Conservation (phyloP, 2,329 filamentous ascomycete species). For the Teratosphaeria destructans region DNA sequence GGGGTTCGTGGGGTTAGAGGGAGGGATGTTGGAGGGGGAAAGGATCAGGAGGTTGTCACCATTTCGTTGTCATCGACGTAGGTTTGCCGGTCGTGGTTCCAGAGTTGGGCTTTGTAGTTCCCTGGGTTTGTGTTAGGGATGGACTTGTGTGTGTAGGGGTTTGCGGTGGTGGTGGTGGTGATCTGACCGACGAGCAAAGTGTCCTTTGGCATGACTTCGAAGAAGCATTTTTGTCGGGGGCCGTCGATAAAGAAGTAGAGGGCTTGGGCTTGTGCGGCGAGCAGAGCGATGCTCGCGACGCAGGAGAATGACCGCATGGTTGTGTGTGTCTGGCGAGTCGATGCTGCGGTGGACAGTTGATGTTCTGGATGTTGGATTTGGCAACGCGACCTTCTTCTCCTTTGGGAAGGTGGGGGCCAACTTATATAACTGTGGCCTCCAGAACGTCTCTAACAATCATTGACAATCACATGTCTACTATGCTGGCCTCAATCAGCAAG, state of each 20-base stretch:
- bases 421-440: not conserved
- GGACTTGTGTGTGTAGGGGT: not conserved
- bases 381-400: not conserved
- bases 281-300: conserved; percentile 24
- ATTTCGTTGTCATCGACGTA: conserved; percentile 63
- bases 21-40: not conserved
- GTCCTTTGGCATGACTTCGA: conserved; percentile 94
- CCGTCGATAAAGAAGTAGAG: conserved; percentile 95
- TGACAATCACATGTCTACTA: not conserved
- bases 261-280: conserved; percentile 56
- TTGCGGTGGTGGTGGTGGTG: not conserved
- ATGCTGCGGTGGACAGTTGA: not conserved
- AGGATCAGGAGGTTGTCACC: conserved; percentile 10
- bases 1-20: not conserved
- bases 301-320: conserved; percentile 18
- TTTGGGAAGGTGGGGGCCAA: not conserved
- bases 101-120: conserved; percentile 79
- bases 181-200: conserved; percentile 72
- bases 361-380: not conserved
- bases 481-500: not conserved
- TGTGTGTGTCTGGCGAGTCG: not conserved
- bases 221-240: conserved; percentile 83
- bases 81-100: conserved; percentile 55
- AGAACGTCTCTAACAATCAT: not conserved
- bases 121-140: conserved; percentile 35